Conservation (phyloP, 106 monocot species). For the Dioscorea alata region DNA sequence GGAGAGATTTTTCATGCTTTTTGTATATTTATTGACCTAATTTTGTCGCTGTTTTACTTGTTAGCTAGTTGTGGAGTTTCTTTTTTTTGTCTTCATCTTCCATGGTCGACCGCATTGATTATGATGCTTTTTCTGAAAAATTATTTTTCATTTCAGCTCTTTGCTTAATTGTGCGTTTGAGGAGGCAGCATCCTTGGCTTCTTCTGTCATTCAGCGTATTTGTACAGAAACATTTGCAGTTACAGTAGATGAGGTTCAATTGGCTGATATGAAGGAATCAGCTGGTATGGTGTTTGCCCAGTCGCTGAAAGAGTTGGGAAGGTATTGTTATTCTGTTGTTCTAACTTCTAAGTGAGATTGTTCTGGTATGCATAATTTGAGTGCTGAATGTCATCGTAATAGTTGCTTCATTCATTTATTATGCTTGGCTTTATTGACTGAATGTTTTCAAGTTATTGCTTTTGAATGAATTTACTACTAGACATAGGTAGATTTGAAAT, state of each 20-base stretch:
- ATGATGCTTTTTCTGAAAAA: neutral
- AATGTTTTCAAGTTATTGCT: too few relatives aligned
- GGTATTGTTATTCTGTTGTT: slow-evolving; percentile 19
- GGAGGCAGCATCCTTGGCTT: slow-evolving; percentile 50
- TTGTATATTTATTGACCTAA: neutral
- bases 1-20: too few relatives aligned
- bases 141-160: slow-evolving; percentile 23
- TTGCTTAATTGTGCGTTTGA: slow-evolving; percentile 57
- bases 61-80: neutral
- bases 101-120: neutral
- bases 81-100: neutral
- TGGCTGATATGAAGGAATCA: slow-evolving; percentile 47
- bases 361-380: too few relatives aligned
- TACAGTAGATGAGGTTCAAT: slow-evolving; percentile 16
- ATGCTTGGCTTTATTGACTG: too few relatives aligned
- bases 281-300: slow-evolving; percentile 81
- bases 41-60: neutral
- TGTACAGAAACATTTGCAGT: slow-evolving; percentile 7
- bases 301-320: slow-evolving; percentile 58
- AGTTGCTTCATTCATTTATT: too few relatives aligned
- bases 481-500: too few relatives aligned
- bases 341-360: too few relatives aligned
- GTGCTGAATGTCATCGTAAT: too few relatives aligned
- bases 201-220: slow-evolving; percentile 27
- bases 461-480: too few relatives aligned